Percentiles rank a stretch among this genome's conserved stretches.
phyloP scores from a whole-genome alignment of 169 alveolate species.

The Hepatocystis sp. region DNA sequence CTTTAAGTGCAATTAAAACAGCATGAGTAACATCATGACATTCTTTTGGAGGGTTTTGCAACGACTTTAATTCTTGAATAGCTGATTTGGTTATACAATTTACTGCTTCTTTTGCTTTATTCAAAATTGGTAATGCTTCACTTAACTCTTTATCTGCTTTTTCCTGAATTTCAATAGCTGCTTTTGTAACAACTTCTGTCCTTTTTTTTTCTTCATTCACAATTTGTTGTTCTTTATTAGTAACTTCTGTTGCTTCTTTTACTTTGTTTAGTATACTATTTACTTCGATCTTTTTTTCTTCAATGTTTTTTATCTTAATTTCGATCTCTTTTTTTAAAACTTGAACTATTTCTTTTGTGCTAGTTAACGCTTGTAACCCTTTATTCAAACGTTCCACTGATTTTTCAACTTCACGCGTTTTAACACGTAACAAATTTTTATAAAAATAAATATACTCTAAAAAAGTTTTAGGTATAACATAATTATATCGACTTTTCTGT shows the following conservation, averaged over 20 bases:
- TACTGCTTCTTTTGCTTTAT: constrained; percentile 95
- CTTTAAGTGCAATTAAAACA: constrained; percentile 92
- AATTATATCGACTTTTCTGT: constrained; percentile 94
- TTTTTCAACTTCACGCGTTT: constrained; percentile 88
- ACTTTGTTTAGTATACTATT: constrained; percentile 84
- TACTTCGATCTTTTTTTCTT: constrained; percentile 69
- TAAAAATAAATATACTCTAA: constrained; percentile 95
- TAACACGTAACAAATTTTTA: constrained; percentile 90
- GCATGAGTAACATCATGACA: constrained; percentile 94
- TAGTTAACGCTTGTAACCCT: constrained; percentile 53
- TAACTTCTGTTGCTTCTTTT: constrained; percentile 93
- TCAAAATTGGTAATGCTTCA: constrained; percentile 97
- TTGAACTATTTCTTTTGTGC: constrained; percentile 61
- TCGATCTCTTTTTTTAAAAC: constrained; percentile 59
- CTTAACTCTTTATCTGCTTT: constrained; percentile 94
- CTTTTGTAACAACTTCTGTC: constrained; percentile 89
- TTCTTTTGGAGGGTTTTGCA: constrained; percentile 95
- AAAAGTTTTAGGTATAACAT: constrained; percentile 97
- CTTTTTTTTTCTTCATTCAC: constrained; percentile 93
- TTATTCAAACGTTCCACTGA: constrained; percentile 75
- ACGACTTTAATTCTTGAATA: constrained; percentile 94
- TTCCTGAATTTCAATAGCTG: constrained; percentile 90
- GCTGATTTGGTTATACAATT: constrained; percentile 94
- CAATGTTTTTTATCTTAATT: constrained; percentile 45
- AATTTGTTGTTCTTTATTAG: constrained; percentile 93